Conservation (phyloP, 2,329 filamentous ascomycete species). For the Colletotrichum tamarilloi region DNA sequence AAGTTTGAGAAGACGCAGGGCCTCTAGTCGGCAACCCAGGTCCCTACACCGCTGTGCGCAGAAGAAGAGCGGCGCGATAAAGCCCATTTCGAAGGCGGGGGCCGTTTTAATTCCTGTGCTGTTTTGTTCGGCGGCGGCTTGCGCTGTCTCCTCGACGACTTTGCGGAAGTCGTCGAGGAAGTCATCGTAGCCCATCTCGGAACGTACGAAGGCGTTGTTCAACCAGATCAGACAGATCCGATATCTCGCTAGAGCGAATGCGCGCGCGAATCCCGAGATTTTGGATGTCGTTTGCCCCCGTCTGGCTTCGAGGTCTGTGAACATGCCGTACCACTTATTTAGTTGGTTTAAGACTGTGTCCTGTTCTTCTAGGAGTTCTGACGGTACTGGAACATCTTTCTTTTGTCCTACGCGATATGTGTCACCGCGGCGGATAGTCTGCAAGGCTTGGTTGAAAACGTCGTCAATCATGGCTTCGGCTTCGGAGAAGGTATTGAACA, state of each 20-base stretch:
- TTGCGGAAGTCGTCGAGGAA: slow-evolving; percentile 47
- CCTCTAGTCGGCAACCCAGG: slow-evolving; percentile 51
- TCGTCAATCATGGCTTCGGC: slow-evolving; percentile 46
- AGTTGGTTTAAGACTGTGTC: neutral
- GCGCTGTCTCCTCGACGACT: slow-evolving; percentile 46
- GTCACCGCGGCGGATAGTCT: slow-evolving; percentile 44
- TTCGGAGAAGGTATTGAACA: slow-evolving; percentile 35
- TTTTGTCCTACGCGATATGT: slow-evolving; percentile 39
- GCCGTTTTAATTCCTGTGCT: neutral
- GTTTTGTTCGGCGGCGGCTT: neutral
- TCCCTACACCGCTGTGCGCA: slow-evolving; percentile 6
- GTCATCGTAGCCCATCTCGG: slow-evolving; percentile 48
- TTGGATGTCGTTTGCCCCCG: neutral
- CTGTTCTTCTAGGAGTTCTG: slow-evolving; percentile 33
- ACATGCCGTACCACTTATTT: slow-evolving; percentile 36
- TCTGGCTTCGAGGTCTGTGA: slow-evolving; percentile 33
- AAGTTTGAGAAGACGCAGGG: slow-evolving; percentile 43
- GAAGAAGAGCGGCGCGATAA: slow-evolving; percentile 16
- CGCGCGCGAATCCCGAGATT: neutral
- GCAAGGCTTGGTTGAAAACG: slow-evolving; percentile 41
- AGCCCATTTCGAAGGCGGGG: slow-evolving; percentile 24
- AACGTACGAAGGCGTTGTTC: neutral
- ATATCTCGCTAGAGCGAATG: slow-evolving; percentile 6
- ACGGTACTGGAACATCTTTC: slow-evolving; percentile 2
- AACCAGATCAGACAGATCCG: slow-evolving; percentile 6